Evolutionary conservation across 2,329 filamentous ascomycete genomes (phyloP), one percentile per base, ranked within the genome.

Genomic region (Sclerotinia spermophila): DNA sequence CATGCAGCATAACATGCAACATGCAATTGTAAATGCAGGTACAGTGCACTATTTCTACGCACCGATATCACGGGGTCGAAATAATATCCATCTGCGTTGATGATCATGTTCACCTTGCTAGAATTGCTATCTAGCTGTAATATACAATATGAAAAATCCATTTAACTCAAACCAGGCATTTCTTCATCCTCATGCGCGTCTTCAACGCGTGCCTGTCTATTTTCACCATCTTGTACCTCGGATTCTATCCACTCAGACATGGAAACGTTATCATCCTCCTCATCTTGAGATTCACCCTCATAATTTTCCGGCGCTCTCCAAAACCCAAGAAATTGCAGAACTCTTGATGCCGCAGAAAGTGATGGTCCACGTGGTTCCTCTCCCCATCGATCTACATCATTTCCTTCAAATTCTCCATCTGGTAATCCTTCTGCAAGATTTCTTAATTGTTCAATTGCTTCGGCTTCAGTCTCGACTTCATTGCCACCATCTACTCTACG

Each of bases 271-370:
- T 56, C 53, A 10, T 55, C 58, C n/a, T 66, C 33, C 15, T 67
- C 62, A 13, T 13, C 35, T 30, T 27, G 62, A 3, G 58, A 56
- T 2, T 45, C 15, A 24, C 38, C 65, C 2, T 62, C 58, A 17
- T 35, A 48, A 56, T 40, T 24, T n/a, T 42, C 67, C 13, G 66
- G 38, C 40, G 56, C 15, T 58, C 73, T 68, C 74, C 74, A 77
- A 24, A 77, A 71, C 68, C 76, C 73, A 6, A 69, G 42, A 53
- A 30, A 44, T 55, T 72, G 72, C 35, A 77, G 27, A 4, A 77
- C 30, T 61, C 73, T 72, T 33, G 71, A 71, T 11, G 73, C 73
- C 3, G 74, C 44, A 19, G 73, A 68, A 5, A 65, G n/a, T 44
- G 68, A 69, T 27, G 71, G 70, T n/a, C 68, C 53, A 15, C 59